Base-by-base conservation (phyloP, 441 rosid genomes). In the Gossypium trilobum region DNA sequence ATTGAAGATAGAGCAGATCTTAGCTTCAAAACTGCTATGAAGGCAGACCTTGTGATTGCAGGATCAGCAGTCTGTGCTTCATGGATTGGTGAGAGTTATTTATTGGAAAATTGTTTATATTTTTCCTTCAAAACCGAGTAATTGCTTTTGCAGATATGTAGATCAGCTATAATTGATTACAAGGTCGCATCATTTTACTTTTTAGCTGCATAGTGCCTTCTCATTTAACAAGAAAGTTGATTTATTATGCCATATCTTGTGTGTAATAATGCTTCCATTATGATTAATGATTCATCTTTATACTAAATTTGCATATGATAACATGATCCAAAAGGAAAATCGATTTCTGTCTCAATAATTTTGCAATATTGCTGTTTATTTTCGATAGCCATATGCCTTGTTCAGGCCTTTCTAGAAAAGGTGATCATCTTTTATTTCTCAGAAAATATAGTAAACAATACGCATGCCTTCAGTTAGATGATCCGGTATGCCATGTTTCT, bases 51-150 rank as follows among this genome's bases (percentile, higher is more conserved):
- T 74, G 92, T 94, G 77, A 86, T 90, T 82, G 95, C 97, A 60
- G 99, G 99, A 75, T 94, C 99, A 61, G 99, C 99, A 50, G 99
- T 94, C 51, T 94, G 97, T 84, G 90, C 91, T 57, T 84, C 94
- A 52, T 94, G 99, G 99, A 89, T 92, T 70, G 99, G 99, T 94
- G 73, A 82, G 86, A 68, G 62, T 39, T 39, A 62, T 72, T 16
- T 62, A 48, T 19, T 20, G 42, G 71, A 67, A 60, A 17, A 58
- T 74, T 9, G 33, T 72, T 78, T 66, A 10, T 25, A 29, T 71
- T 68, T 19, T 73, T 59, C 17, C 54, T 50, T 50, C 54, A 14
- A 50, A 50, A n/a, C 54, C 5, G 4, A 57, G 51, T 65, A 51
- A 46, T 14, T 72, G 42, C 42, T 17, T 50, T 10, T 51, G 71